A percentile compares a stretch with the other conserved stretches of the same genome.
phyloP scores from a whole-genome alignment of 352 stramenopile species.

The Phytophthora lateralis region DNA sequence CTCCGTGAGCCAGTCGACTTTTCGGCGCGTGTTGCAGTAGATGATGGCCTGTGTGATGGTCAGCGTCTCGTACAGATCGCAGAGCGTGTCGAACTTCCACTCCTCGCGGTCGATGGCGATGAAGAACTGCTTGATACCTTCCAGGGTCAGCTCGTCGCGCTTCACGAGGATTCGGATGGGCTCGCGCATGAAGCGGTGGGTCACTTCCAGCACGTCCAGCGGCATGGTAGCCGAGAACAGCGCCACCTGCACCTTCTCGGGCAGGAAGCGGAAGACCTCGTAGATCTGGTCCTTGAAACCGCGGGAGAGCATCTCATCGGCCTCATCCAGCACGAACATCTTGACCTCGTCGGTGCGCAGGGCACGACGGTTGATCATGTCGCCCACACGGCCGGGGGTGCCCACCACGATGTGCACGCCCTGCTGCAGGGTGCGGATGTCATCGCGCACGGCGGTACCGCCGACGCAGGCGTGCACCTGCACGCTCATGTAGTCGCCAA shows the following conservation, averaged over 20 bases:
- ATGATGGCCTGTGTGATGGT: slow-evolving; percentile 99
- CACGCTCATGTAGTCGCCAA: slow-evolving; percentile 97
- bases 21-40: slow-evolving; percentile 99
- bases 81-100: slow-evolving; percentile 99
- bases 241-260: slow-evolving; percentile 97
- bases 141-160: slow-evolving; percentile 99
- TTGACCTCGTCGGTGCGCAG: slow-evolving; percentile 95
- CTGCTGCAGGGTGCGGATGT: slow-evolving; percentile 98
- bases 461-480: slow-evolving; percentile 98
- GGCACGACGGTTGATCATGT: slow-evolving; percentile 99
- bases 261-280: slow-evolving; percentile 99
- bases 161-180: slow-evolving; percentile 99
- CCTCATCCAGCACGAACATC: slow-evolving; percentile 99
- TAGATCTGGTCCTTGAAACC: slow-evolving; percentile 99
- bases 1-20: slow-evolving; percentile 99
- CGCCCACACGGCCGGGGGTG: slow-evolving; percentile 98
- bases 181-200: slow-evolving; percentile 98
- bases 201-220: slow-evolving; percentile 98
- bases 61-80: slow-evolving; percentile 99
- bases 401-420: slow-evolving; percentile 99
- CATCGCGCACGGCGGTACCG: slow-evolving; percentile 97
- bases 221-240: slow-evolving; percentile 99
- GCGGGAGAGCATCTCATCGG: slow-evolving; percentile 99
- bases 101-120: slow-evolving; percentile 98
- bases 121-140: slow-evolving; percentile 99